Conservation (phyloP, 345 rosid species). For the Bretschneidera sinensis region DNA sequence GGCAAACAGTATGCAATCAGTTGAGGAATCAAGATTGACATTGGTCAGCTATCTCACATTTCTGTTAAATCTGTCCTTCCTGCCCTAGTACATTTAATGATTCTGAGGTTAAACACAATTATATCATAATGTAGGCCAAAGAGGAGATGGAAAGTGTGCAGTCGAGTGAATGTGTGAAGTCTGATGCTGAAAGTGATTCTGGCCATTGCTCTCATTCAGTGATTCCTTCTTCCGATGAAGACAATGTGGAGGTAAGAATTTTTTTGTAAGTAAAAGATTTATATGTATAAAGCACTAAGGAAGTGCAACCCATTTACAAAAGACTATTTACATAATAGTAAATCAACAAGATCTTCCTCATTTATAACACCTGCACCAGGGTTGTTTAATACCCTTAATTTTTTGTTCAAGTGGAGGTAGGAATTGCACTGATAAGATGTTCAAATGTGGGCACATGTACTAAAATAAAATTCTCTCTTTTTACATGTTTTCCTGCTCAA, state of each 20-base stretch:
- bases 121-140: constrained; percentile 28
- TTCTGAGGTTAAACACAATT: constrained; percentile 5
- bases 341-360: too few relatives aligned
- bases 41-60: constrained; percentile 24
- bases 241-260: constrained; percentile 33
- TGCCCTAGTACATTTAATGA: constrained; percentile 12
- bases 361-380: too few relatives aligned
- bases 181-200: constrained; percentile 26
- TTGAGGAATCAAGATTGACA: constrained; percentile 35
- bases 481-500: neutral
- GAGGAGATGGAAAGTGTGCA: constrained; percentile 26
- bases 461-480: too few relatives aligned
- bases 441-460: neutral
- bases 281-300: too few relatives aligned
- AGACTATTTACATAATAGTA: too few relatives aligned
- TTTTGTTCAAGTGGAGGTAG: too few relatives aligned
- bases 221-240: constrained; percentile 22
- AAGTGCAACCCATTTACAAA: too few relatives aligned
- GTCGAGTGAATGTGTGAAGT: constrained; percentile 17
- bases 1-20: constrained; percentile 27
- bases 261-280: too few relatives aligned
- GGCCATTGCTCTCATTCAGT: constrained; percentile 21
- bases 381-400: too few relatives aligned
- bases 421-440: neutral
- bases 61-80: constrained; percentile 18